Evolutionary conservation across 164 flowering plant species (phyloP).

Genomic region (Macadamia tetraphylla): DNA sequence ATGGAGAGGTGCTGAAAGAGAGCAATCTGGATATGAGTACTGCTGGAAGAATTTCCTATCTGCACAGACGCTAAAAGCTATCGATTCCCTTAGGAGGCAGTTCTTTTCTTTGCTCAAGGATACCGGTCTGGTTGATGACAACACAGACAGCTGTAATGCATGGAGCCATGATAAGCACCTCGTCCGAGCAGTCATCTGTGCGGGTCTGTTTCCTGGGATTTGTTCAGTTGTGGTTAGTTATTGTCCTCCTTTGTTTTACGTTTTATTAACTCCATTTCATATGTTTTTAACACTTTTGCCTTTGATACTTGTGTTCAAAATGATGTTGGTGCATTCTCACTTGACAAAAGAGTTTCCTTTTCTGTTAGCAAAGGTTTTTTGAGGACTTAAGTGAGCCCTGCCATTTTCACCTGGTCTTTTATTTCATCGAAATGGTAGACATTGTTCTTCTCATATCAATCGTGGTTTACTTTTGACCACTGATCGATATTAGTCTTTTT

Average conservation of each 20-base stretch:
- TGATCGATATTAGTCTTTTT: not conserved
- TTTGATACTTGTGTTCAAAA: not conserved
- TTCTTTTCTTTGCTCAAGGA: constrained; percentile 70
- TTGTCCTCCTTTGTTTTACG: not conserved
- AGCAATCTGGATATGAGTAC: constrained; percentile 65
- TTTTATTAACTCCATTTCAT: not conserved
- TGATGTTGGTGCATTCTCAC: not conserved
- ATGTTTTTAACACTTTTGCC: not conserved
- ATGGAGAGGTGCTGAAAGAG: constrained; percentile 81
- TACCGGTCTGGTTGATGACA: constrained; percentile 61
- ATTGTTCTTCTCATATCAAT: too few relatives aligned
- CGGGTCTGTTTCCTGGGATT: constrained; percentile 90
- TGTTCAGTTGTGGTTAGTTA: constrained; percentile 86
- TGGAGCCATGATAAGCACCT: constrained; percentile 79
- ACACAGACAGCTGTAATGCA: constrained; percentile 30
- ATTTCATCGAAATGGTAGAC: too few relatives aligned
- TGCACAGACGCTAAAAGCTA: constrained; percentile 80
- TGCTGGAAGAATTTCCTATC: constrained; percentile 96
- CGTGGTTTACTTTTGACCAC: not conserved
- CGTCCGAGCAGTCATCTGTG: constrained; percentile 75
- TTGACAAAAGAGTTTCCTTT: not conserved
- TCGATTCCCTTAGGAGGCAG: constrained; percentile 80
- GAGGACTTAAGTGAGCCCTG: too few relatives aligned
- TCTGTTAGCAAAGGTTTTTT: not conserved
- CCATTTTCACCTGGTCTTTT: too few relatives aligned